Base-by-base conservation (phyloP, 2,329 filamentous ascomycete genomes). In the Ceratocystis albifundus region DNA sequence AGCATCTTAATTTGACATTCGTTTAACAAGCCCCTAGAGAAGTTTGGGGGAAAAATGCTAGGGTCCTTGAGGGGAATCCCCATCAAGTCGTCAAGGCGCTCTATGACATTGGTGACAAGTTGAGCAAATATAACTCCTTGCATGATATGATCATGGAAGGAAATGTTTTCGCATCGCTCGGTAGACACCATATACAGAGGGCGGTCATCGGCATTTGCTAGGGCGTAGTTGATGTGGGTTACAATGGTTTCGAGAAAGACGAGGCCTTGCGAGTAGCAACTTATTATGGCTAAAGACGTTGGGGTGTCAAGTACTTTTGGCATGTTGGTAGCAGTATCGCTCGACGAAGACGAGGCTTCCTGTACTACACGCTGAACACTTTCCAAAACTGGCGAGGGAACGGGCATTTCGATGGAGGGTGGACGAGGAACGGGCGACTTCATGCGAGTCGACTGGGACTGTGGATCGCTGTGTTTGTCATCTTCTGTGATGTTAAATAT, bases 121-220 rank as follows among this genome's bases (percentile, higher is more conserved):
- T 74, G 72, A 28, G 65, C 69, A 63, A 74, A 74, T 22, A 74
- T 69, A 10, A 71, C 64, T 15, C 72, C 71, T 53, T 74, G 72
- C 6, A 72, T 65, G 1, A 70, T 69, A 0, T 70, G 68, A 57
- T 74, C 71, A 22, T 70, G 45, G 12, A 74, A 67, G 8, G 68
- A 53, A 2, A 74, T 68, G 0, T 70, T 69, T 4, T 72, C 72
- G 57, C 72, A 73, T 5, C 62, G 61, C 68, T 73, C 69, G 4
- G 69, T 69, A 0, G 69, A 70, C 2, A 70, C 64, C 15, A 68
- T 68, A 48, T 70, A 62, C 3, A 66, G 46, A 4, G 48, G 69
- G 62, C 10, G 69, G 65, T n/a, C 66, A 17, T 8, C 67, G 25
- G 44, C 68, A 45, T 48, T 69, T 8, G 71, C 50, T 3, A 70